These are phyloP conservation scores for Marasmius tenuissimus DNA, from an alignment of 1,284 basidiomycete genomes.

Conservation along the genomic window DNA sequence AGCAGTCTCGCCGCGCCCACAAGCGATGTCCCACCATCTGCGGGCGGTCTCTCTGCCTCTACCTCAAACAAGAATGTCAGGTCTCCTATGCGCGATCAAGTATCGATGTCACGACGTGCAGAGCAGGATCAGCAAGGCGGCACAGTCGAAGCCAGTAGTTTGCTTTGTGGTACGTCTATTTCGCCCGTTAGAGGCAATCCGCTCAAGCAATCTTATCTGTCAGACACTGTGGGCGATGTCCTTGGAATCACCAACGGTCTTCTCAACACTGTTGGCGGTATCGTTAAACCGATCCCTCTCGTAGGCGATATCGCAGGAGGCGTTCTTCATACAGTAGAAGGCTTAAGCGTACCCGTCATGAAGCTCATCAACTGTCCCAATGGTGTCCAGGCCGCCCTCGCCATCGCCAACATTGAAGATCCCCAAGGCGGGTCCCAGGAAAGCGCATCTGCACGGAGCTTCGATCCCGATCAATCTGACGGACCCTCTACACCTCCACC, in stretches of 20 bases:
- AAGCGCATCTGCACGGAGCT: background rate
- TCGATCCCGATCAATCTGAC: background rate
- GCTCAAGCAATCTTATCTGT: background rate
- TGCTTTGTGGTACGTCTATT: background rate
- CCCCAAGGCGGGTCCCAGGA: background rate
- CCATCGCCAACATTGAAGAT: background rate
- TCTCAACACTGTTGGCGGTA: background rate
- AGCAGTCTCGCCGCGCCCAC: conserved; percentile 8
- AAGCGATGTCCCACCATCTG: background rate
- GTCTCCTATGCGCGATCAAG: background rate
- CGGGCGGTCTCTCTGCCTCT: background rate
- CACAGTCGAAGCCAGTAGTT: background rate
- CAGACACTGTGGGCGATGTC: background rate
- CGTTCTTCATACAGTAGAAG: background rate
- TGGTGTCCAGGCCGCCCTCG: background rate
- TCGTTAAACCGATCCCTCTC: background rate
- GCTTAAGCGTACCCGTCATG: background rate
- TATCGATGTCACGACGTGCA: background rate
- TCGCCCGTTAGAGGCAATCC: background rate
- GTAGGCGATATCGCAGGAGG: background rate
- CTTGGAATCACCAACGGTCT: background rate
- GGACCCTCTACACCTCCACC: background rate
- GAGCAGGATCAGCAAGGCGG: background rate
- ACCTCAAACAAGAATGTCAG: background rate
- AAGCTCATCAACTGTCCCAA: background rate